phyloP scores from a whole-genome alignment of 2,329 filamentous ascomycete species.

The Cyphellophora attinorum region DNA sequence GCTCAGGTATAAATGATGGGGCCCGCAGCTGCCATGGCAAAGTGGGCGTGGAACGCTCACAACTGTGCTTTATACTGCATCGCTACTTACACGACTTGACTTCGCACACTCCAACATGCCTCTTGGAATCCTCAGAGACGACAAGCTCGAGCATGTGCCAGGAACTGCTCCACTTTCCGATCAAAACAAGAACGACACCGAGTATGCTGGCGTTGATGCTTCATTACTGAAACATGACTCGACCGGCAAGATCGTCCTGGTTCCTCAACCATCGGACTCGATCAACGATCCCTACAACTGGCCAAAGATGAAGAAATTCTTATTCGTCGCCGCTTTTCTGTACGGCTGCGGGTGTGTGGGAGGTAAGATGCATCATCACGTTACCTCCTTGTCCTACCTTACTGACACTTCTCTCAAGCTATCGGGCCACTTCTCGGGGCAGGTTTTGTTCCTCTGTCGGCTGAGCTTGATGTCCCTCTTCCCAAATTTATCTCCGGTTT shows the following conservation, averaged over 20 bases:
- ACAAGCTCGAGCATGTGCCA: constrained; percentile 22
- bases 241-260: constrained; percentile 14
- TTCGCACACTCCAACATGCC: too few relatives aligned
- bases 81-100: too few relatives aligned
- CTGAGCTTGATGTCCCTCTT: constrained; percentile 5
- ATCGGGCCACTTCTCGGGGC: constrained; percentile 8
- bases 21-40: too few relatives aligned
- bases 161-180: constrained; percentile 22
- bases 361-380: too few relatives aligned
- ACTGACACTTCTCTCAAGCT: too few relatives aligned
- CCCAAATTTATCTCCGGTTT: constrained; percentile 21
- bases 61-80: too few relatives aligned
- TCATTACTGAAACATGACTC: constrained; percentile 25
- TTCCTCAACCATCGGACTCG: constrained; percentile 13
- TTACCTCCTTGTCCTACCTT: too few relatives aligned
- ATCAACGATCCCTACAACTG: constrained; percentile 16
- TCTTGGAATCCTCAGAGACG: constrained; percentile 22
- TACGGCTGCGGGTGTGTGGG: constrained; percentile 32
- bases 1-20: too few relatives aligned
- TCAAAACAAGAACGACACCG: constrained; percentile 8
- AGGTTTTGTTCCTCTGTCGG: constrained; percentile 8
- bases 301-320: constrained; percentile 10
- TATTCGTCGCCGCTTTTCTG: constrained; percentile 30
- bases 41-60: too few relatives aligned
- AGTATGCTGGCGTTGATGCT: constrained; percentile 17